Evolutionary conservation across 768 basidiomycete genomes (phyloP), one percentile per base, ranked within the genome.

Genomic region (Mycena vitilis): DNA sequence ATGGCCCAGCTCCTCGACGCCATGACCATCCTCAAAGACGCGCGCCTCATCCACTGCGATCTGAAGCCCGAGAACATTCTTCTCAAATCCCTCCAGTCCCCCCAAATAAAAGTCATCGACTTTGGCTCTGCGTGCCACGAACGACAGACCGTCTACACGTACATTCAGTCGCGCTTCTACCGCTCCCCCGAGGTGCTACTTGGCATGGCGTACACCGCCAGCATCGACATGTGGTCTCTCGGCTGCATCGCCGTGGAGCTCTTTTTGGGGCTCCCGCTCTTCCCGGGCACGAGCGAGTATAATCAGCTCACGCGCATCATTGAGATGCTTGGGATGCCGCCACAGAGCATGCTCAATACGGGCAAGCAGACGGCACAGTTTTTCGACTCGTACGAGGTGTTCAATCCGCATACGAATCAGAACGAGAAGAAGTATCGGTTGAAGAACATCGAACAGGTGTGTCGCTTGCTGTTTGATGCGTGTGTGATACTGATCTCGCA

Each of bases 151-250:
- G 96, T 99, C 49, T 99, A 99, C 79, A 99, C 98, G 5, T 99
- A 99, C 81, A 99, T 99, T 78, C 98, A 99, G 77, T 98, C 96
- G 11, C 88, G 98, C 57, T 99, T 99, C 83, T 99, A 99, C 78
- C 93, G 98, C 51, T 97, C 95, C 2, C 98, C 98, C 15, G 98
- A 99, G 81, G 98, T 99, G 20, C 86, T 99, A 36, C 85, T 99
- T 30, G 96, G 96, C 16, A 90, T 98, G 78, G 91, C 96, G 15
- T 99, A 99, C 79, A 96, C 92, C 25, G 90, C 95, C 13, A 85
- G 95, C 13, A 99, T 99, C 81, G 98, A 99, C 79, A 98, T 99
- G 96, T 99, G 98, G 98, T 96, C 95, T 20, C 81, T 99, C 66
- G 98, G 98, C 4, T 99, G 98, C 76, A 99, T 99, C 68, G 98